A percentile compares a stretch with the other conserved stretches of the same genome.
Evolutionary conservation across 1,139 yeast species (phyloP).

Genomic region (Pichia sp.): DNA sequence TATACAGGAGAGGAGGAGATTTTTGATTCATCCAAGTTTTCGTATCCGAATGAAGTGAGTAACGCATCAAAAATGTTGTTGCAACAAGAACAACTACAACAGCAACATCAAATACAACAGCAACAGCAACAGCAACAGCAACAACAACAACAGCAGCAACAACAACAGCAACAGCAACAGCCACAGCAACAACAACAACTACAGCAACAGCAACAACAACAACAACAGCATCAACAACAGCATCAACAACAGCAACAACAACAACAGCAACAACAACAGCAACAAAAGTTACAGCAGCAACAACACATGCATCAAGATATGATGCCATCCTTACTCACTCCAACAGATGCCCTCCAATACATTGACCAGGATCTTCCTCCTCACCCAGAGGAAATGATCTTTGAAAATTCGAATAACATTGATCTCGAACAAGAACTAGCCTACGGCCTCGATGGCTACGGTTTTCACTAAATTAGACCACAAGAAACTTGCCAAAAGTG

Average conservation of each 20-base stretch:
- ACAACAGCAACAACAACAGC: slow-evolving; percentile 20
- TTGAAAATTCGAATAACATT: slow-evolving; percentile 27
- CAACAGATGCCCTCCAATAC: slow-evolving; percentile 29
- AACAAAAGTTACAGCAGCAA: slow-evolving; percentile 23
- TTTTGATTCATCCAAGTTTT: slow-evolving; percentile 23
- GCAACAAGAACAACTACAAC: slow-evolving; percentile 5
- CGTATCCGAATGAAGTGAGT: slow-evolving; percentile 9
- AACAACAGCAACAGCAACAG: slow-evolving; percentile 4
- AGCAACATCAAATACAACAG: slow-evolving; percentile 9
- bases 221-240: slow-evolving; percentile 18
- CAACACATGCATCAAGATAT: slow-evolving; percentile 22
- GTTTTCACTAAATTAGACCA: slow-evolving; percentile 12
- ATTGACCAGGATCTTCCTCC: slow-evolving; percentile 39
- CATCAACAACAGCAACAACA: slow-evolving; percentile 17
- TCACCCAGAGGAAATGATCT: slow-evolving; percentile 38
- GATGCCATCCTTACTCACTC: slow-evolving; percentile 25
- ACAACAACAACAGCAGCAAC: slow-evolving; percentile 1
- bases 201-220: slow-evolving; percentile 24
- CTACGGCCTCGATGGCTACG: slow-evolving; percentile 50
- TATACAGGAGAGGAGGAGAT: slow-evolving; percentile 56
- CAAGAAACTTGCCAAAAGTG: neutral
- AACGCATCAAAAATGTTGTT: slow-evolving; percentile 4
- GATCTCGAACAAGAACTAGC: slow-evolving; percentile 57
- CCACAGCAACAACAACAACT: slow-evolving; percentile 18
- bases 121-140: slow-evolving; percentile 1